phyloP scores from a whole-genome alignment of 2,329 filamentous ascomycete genomes.

The Fusarium mexicanum region DNA sequence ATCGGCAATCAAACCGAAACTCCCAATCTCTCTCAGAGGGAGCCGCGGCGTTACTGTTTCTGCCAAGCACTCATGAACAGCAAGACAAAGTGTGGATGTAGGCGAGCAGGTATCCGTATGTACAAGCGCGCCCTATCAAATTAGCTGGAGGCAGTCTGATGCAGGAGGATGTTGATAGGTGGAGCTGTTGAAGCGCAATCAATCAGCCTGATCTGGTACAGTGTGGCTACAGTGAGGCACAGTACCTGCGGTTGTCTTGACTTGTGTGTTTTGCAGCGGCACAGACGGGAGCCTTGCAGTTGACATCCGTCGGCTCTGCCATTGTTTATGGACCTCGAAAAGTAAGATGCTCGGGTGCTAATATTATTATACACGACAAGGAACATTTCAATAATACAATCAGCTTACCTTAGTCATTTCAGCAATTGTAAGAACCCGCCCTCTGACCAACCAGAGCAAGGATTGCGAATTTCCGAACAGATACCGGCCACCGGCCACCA shows the following conservation, averaged over 20 bases:
- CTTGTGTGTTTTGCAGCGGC: conserved; percentile 3
- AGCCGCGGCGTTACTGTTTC: conserved; percentile 26
- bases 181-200: conserved; percentile 8
- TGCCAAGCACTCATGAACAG: conserved; percentile 20
- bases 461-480: conserved; percentile 31
- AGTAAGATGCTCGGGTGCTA: background rate
- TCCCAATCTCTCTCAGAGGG: conserved; percentile 1
- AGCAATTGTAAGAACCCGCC: background rate
- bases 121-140: conserved; percentile 26
- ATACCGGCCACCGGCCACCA: conserved; percentile 16
- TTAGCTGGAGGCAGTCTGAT: conserved; percentile 4
- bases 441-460: background rate
- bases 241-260: background rate
- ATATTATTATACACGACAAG: background rate
- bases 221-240: background rate
- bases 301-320: conserved; percentile 12
- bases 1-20: conserved; percentile 35
- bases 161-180: conserved; percentile 28
- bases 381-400: background rate
- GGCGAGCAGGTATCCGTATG: background rate
- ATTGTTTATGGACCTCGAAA: conserved; percentile 17
- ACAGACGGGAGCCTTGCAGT: conserved; percentile 28
- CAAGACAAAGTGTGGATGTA: conserved; percentile 22
- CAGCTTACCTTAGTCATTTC: conserved; percentile 12
- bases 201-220: conserved; percentile 21